Percentiles rank a stretch among this genome's conserved stretches.
Conservation (phyloP, 192 early-diverging fungal species). For the Coemansia sp. region DNA sequence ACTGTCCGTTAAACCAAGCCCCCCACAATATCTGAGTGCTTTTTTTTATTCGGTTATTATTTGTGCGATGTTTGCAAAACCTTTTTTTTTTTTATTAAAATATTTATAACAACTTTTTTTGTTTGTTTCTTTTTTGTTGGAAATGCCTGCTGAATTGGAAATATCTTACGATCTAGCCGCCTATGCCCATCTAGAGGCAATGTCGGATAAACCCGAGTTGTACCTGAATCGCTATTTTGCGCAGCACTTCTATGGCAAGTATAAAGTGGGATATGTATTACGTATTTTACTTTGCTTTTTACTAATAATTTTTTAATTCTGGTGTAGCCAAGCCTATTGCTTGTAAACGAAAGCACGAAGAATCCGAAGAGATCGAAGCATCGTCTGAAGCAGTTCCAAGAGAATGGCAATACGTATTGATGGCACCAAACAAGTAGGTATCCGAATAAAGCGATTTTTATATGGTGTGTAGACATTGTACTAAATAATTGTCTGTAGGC, state of each 20-base stretch:
- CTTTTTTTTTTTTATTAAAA: neutral
- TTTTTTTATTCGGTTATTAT: neutral
- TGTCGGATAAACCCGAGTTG: conserved; percentile 15
- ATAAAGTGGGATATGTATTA: neutral
- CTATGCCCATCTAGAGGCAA: conserved; percentile 30
- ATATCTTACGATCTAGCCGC: conserved; percentile 40
- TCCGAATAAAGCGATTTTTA: neutral
- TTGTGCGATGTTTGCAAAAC: neutral
- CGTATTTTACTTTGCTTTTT: neutral
- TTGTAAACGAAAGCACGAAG: conserved; percentile 37
- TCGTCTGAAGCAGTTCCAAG: conserved; percentile 1
- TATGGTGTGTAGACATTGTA: neutral
- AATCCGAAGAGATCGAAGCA: neutral
- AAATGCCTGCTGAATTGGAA: conserved; percentile 4
- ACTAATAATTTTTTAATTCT: neutral
- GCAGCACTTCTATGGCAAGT: conserved; percentile 26
- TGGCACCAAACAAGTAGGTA: conserved; percentile 45
- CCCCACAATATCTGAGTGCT: conserved; percentile 3
- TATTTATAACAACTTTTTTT: neutral
- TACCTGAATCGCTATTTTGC: conserved; percentile 43
- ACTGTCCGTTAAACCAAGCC: neutral
- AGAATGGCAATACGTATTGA: conserved; percentile 45
- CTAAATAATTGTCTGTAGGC: conserved; percentile 11
- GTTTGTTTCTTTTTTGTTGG: neutral
- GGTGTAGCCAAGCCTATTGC: conserved; percentile 18